Conservation (phyloP, 2,329 filamentous ascomycete genomes). For the Colletotrichum viniferum region DNA sequence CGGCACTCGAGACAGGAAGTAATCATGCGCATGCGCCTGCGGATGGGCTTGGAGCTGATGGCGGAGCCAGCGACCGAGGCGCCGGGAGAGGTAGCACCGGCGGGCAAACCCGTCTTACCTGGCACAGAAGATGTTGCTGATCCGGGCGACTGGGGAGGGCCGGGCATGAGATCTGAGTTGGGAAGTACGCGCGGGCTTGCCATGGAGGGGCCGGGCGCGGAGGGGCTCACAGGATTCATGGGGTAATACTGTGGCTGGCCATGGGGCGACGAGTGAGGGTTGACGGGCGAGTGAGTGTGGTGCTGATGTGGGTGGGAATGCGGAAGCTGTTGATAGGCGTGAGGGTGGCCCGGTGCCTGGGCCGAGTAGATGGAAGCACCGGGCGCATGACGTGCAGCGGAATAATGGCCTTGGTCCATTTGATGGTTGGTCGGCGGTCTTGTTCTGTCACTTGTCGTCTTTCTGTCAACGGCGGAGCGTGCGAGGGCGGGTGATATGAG, state of each 20-base stretch:
- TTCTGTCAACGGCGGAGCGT: conserved; percentile 1
- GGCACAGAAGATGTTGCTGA: conserved; percentile 8
- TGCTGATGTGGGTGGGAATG: conserved; percentile 5
- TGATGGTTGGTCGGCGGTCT: neutral
- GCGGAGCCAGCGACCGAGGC: neutral
- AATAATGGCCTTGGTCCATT: conserved; percentile 18
- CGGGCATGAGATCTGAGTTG: conserved; percentile 15
- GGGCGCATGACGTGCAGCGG: conserved; percentile 20
- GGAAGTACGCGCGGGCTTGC: conserved; percentile 15
- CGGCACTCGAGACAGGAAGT: conserved; percentile 74
- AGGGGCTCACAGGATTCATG: conserved; percentile 10
- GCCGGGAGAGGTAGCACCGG: neutral
- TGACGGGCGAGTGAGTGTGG: conserved; percentile 2
- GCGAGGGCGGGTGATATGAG: conserved; percentile 15
- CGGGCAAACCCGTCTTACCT: neutral
- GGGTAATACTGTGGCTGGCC: conserved; percentile 21
- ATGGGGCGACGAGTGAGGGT: conserved; percentile 6
- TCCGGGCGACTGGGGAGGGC: conserved; percentile 1
- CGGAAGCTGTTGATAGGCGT: neutral
- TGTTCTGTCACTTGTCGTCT: conserved; percentile 12
- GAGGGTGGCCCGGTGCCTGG: conserved; percentile 4
- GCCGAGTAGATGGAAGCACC: conserved; percentile 9
- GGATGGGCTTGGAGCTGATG: conserved; percentile 45
- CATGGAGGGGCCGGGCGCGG: neutral
- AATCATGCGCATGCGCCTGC: conserved; percentile 69